Evolutionary conservation across 78 protist genomes (phyloP).

Genomic region (Paratrimastix pyriformis): DNA sequence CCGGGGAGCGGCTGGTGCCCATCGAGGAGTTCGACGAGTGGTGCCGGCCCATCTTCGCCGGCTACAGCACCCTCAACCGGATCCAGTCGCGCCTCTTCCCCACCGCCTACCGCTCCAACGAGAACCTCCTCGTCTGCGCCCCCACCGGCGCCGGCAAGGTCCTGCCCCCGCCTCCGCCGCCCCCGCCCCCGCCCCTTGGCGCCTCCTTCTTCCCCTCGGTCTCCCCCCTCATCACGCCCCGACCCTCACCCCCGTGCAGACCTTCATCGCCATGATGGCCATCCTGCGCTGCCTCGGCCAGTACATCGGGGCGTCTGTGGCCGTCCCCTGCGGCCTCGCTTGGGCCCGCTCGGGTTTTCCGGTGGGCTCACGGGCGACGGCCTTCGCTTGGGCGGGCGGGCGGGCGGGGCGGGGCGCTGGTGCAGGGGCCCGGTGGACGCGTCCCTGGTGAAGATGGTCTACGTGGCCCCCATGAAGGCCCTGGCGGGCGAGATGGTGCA

Average conservation of each 20-base stretch:
- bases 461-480: conserved; percentile 99
- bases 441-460: conserved; percentile 89
- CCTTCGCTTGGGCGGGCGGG: too few relatives aligned
- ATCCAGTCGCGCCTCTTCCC: not conserved
- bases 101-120: conserved; percentile 64
- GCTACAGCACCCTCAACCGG: conserved; percentile 18
- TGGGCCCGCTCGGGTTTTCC: not conserved
- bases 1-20: not conserved
- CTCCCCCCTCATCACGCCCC: not conserved
- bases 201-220: not conserved
- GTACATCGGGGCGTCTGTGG: not conserved
- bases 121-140: conserved; percentile 90
- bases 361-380: not conserved
- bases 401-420: conserved; percentile 11
- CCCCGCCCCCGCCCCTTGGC: not conserved
- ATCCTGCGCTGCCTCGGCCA: conserved; percentile 47
- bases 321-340: not conserved
- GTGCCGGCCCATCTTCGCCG: conserved; percentile 21
- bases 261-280: too few relatives aligned
- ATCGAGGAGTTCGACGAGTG: not conserved
- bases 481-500: conserved; percentile 85
- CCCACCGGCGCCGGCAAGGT: conserved; percentile 89
- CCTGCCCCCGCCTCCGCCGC: not conserved
- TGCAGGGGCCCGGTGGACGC: conserved; percentile 30
- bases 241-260: not conserved